Evolutionary conservation across 2,329 filamentous ascomycete genomes (phyloP), one percentile per base, ranked within the genome.

Genomic region (Pseudogymnoascus sp.): DNA sequence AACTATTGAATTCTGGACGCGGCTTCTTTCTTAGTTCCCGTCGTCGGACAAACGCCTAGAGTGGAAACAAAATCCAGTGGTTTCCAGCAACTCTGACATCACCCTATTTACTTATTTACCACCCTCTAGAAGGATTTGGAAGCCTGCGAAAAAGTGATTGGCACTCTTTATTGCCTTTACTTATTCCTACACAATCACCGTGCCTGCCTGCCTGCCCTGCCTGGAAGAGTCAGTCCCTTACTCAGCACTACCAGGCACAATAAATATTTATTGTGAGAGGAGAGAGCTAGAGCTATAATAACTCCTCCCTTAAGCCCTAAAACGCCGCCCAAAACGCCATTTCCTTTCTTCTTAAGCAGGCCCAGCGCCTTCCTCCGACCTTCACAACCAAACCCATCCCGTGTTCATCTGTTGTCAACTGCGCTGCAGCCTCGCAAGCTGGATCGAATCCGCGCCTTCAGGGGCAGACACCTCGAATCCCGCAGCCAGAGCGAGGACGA

Each of bases 371-470:
- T 26, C 23, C 21, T 37, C 12, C 31, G 18, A n/a, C 57, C 16
- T 37, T n/a, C 23, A 3, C 36, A 6, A 21, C 57, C n/a, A 23
- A 60, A 60, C 29, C 16, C 29, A 23, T 14, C 14, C 16, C 1
- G 16, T 4, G 36, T 16, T 21, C 31, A 37, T 21, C 21, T 36
- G 11, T 60, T 26, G 23, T 26, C 57, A 36, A 60, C 36, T 39
- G 31, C 57, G 12, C 36, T 26, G 31, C 36, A 36, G 36, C 60
- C 59, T 64, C 57, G 63, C 64, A 70, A 67, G 16, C 69, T 73
- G 68, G 70, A 73, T 59, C 68, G 71, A 65, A 40, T 73, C 66
- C 70, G 70, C 42, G 71, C 68, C 62, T 72, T 72, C 63, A 67
- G 69, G 40, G 68, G 71, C 66, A 71, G 68, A 47, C 68, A 67